A percentile compares a stretch with the other conserved stretches of the same genome.
These are phyloP conservation scores for Trichophyton rubrum DNA, from an alignment of 2,329 filamentous ascomycete genomes.

Conservation along the genomic window DNA sequence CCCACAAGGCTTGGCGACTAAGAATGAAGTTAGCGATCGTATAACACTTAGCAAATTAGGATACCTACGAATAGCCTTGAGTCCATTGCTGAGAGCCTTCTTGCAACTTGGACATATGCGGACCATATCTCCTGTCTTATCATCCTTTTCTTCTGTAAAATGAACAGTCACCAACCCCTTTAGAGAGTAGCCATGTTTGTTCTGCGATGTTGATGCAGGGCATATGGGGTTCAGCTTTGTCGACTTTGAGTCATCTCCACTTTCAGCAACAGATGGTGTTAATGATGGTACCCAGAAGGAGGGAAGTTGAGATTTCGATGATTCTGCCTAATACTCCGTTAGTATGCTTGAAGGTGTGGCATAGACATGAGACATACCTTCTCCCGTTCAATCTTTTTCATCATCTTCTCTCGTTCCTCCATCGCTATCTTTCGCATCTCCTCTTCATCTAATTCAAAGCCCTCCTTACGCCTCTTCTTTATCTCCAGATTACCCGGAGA, in stretches of 20 bases:
- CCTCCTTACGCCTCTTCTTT: slow-evolving; percentile 51
- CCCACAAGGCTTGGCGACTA: slow-evolving; percentile 71
- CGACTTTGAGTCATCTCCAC: slow-evolving; percentile 46
- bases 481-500: slow-evolving; percentile 27
- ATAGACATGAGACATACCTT: slow-evolving; percentile 38
- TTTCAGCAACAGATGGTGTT: slow-evolving; percentile 50
- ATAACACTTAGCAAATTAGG: neutral
- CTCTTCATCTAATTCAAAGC: slow-evolving; percentile 67
- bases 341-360: neutral
- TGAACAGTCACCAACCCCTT: slow-evolving; percentile 63
- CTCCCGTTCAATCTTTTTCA: slow-evolving; percentile 59
- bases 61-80: slow-evolving; percentile 54
- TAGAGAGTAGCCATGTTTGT: slow-evolving; percentile 62
- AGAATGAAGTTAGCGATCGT: slow-evolving; percentile 6
- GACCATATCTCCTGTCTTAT: slow-evolving; percentile 36
- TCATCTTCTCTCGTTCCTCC: slow-evolving; percentile 57
- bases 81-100: slow-evolving; percentile 68
- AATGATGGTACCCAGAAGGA: slow-evolving; percentile 90
- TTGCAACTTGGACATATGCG: slow-evolving; percentile 72
- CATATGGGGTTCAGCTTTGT: slow-evolving; percentile 60
- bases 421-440: slow-evolving; percentile 58
- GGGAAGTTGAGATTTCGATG: slow-evolving; percentile 55
- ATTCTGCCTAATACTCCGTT: slow-evolving; percentile 29
- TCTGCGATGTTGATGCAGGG: slow-evolving; percentile 55
- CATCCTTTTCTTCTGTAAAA: slow-evolving; percentile 59